Conservation (phyloP, 768 basidiomycete genomes). For the Suillus paluster region DNA sequence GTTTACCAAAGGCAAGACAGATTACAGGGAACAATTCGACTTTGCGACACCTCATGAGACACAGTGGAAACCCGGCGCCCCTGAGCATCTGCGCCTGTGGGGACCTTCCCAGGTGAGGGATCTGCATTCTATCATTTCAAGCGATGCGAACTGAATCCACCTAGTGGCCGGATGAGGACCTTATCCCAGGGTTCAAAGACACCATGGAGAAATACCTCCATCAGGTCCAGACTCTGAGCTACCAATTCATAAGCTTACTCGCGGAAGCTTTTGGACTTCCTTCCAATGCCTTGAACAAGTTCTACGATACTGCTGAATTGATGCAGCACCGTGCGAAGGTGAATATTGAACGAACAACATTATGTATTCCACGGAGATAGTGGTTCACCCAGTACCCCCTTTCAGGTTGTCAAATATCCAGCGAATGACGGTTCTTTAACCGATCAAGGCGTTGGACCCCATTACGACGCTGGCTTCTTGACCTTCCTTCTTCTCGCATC, state of each 20-base stretch:
- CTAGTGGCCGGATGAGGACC: constrained; percentile 78
- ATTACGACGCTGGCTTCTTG: constrained; percentile 82
- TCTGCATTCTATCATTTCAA: neutral
- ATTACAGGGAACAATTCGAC: constrained; percentile 83
- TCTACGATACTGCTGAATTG: constrained; percentile 61
- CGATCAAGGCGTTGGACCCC: constrained; percentile 83
- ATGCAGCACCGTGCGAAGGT: constrained; percentile 80
- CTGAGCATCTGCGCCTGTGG: constrained; percentile 74
- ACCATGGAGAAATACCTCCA: constrained; percentile 61
- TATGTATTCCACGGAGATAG: neutral
- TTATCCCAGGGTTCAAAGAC: constrained; percentile 70
- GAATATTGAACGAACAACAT: neutral
- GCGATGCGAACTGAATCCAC: neutral
- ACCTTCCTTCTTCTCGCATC: constrained; percentile 85
- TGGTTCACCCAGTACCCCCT: neutral
- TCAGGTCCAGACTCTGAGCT: constrained; percentile 62
- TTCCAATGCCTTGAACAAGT: constrained; percentile 60
- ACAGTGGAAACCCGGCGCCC: constrained; percentile 64
- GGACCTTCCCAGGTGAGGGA: constrained; percentile 69
- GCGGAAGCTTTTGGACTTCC: constrained; percentile 73
- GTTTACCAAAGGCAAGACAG: constrained; percentile 71
- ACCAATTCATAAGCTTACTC: constrained; percentile 63
- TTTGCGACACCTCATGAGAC: constrained; percentile 69
- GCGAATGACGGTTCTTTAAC: constrained; percentile 48
- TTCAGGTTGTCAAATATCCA: constrained; percentile 73